Percentiles rank a stretch among this genome's conserved stretches.
These are phyloP conservation scores for Didymella pinodella DNA, from an alignment of 2,329 filamentous ascomycete species.

Conservation along the genomic window DNA sequence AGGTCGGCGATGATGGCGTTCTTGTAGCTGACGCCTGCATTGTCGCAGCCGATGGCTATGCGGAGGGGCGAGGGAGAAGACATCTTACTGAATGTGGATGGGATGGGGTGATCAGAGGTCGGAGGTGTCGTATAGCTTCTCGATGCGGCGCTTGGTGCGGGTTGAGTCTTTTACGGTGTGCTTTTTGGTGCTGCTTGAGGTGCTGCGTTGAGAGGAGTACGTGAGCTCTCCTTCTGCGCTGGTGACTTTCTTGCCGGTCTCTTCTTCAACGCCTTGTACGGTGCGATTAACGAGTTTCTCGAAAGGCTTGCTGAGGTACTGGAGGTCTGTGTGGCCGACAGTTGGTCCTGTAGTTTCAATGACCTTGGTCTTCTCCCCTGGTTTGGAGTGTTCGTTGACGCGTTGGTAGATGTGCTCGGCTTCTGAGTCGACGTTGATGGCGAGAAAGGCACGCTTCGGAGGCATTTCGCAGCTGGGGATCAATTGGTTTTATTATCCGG, in stretches of 20 bases:
- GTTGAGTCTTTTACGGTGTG: conserved; percentile 21
- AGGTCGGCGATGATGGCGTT: conserved; percentile 78
- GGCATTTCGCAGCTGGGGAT: conserved; percentile 26
- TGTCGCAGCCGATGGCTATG: conserved; percentile 71
- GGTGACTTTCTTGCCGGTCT: conserved; percentile 34
- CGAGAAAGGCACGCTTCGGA: conserved; percentile 48
- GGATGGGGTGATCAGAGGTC: conserved; percentile 34
- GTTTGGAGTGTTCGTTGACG: conserved; percentile 47
- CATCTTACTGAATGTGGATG: conserved; percentile 1
- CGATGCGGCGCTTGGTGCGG: conserved; percentile 28
- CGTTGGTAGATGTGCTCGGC: conserved; percentile 50
- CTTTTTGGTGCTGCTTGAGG: conserved; percentile 19
- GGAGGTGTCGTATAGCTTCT: conserved; percentile 44
- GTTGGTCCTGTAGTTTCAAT: conserved; percentile 48
- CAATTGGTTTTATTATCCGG: conserved; percentile 33
- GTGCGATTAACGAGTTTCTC: conserved; percentile 44
- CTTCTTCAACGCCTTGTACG: conserved; percentile 44
- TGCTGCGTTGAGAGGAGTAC: conserved; percentile 24
- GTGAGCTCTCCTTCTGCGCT: conserved; percentile 36
- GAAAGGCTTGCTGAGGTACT: conserved; percentile 50
- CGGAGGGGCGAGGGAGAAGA: conserved; percentile 52
- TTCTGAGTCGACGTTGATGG: conserved; percentile 52
- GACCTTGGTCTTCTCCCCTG: conserved; percentile 45
- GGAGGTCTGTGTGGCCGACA: conserved; percentile 40
- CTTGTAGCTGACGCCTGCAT: conserved; percentile 82